Base-by-base conservation (phyloP, 1,284 basidiomycete genomes). In the Lentinula novae-zelandiae region DNA sequence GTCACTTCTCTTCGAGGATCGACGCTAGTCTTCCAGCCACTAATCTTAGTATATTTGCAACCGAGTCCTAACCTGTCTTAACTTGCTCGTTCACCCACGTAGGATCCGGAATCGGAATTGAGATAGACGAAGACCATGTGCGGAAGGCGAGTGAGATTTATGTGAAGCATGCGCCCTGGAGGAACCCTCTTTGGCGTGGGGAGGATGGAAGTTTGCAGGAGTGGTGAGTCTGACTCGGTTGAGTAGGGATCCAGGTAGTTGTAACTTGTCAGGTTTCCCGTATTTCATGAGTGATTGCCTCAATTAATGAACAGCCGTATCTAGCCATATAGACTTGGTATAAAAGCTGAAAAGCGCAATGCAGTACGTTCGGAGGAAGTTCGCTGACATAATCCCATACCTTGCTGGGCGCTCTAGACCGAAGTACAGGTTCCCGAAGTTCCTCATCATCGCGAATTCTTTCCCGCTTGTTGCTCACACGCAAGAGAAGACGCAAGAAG, bases 91-190 rank as follows among this genome's bases (percentile, higher is more conserved):
- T 4, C 15, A 17, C 17, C 39, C 20, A 57, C 17, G 10, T 40
- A 84, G 84, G 80, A 0, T 82, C 86, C 9, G 90, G 90, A 6
- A 74, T 92, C 6, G 90, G 89, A 12, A 82, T 92, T 49, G 76
- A 84, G 65, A 80, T 92, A 63, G 82, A 92, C 68, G 89, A 92
- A 71, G 72, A 74, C 13, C 69, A 87, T 20, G 86, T 92, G 9
- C 74, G 86, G 36, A 75, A 80, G 60, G 78, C 77, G 13, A 78
- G 82, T 27, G 75, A 78, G 60, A 76, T 75, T 20, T 78, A 81
- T 63, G 66, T 74, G 9, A 68, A 70, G 13, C 72, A 77, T 64
- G 71, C 71, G 36, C 73, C 81, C 2, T 86, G 83, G 83, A 80
- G 80, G 60, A 91, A 90, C 71, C 82, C 85, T 0, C 74, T 85